Base-by-base conservation (phyloP, 805 yeast genomes). In the Metschnikowia reukaufii region DNA sequence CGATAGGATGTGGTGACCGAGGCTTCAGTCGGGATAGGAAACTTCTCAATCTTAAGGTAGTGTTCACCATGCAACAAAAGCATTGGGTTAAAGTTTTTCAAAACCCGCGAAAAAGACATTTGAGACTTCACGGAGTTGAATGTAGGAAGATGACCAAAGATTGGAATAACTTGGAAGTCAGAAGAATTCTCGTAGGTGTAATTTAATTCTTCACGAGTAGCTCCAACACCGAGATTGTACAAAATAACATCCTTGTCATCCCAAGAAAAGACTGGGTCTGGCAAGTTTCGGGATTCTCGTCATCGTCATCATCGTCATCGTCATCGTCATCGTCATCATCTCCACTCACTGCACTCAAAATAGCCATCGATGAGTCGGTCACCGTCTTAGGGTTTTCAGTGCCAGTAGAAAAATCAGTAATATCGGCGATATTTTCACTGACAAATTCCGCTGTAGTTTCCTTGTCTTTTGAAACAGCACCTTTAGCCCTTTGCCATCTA, bases 51-150 rank as follows among this genome's bases (percentile, higher is more conserved):
- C 67, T 82, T 89, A 58, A 91, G 74, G 68, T 86, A 92, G 66
- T 92, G 97, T 71, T 92, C 99, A 49, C 98, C 99, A 65, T 92
- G 98, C 57, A 92, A 78, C 61, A 92, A 76, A 68, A 85, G 77
- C 81, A 89, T 84, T 50, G 94, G 96, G 68, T 88, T 88, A 76
- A 88, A 92, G 70, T 88, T 83, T 48, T 83, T 86, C 57, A 92
- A 82, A 36, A 84, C 65, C 48, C 76, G 72, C 50, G 77, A 71
- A 63, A 85, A 79, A 30, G 86, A 76, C 45, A 81, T 64, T 48
- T 79, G 79, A 47, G 82, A 72, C 58, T 77, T 71, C 41, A 74
- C 78, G 39, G 83, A 78, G 55, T 78, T 76, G 82, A 91, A 86
- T 51, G 84, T 83, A 32, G 96, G 92, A 58, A 92, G 82, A 42